A percentile compares a stretch with the other conserved stretches of the same genome.
These are phyloP conservation scores for Hyphopichia burtonii DNA, from an alignment of 1,139 yeast species.

Conservation along the genomic window DNA sequence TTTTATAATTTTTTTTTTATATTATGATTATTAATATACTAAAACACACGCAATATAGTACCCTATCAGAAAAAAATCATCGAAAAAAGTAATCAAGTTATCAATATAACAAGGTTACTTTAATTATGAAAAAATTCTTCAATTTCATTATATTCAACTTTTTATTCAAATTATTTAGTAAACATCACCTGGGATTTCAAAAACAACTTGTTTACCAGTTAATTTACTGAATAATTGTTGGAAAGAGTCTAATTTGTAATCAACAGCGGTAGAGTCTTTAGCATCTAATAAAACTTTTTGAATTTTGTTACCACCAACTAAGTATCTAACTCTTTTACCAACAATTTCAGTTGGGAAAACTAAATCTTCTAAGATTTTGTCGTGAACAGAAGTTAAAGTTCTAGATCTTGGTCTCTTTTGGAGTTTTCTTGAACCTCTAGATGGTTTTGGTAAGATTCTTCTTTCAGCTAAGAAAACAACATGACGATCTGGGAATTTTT, in stretches of 20 bases:
- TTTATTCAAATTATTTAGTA: slow-evolving; percentile 26
- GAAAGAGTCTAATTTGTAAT: slow-evolving; percentile 99
- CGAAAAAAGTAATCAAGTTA: neutral
- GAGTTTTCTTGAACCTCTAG: slow-evolving; percentile 85
- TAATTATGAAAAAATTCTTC: neutral
- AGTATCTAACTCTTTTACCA: slow-evolving; percentile 99
- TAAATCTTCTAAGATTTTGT: slow-evolving; percentile 96
- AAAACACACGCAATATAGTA: slow-evolving; percentile 6
- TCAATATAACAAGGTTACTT: neutral
- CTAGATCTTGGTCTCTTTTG: slow-evolving; percentile 99
- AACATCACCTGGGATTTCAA: slow-evolving; percentile 83
- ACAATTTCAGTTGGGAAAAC: slow-evolving; percentile 99
- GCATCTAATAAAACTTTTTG: slow-evolving; percentile 98
- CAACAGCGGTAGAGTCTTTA: slow-evolving; percentile 96
- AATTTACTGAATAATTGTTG: slow-evolving; percentile 97
- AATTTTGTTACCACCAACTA: slow-evolving; percentile 98
- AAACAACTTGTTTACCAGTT: slow-evolving; percentile 99
- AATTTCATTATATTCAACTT: neutral
- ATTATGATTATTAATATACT: slow-evolving; percentile 6
- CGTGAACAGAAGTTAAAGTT: slow-evolving; percentile 98
- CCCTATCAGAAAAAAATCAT: slow-evolving; percentile 1
- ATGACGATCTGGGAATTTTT: slow-evolving; percentile 99
- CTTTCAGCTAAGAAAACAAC: slow-evolving; percentile 99
- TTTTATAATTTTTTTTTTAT: neutral
- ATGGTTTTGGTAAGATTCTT: slow-evolving; percentile 98